phyloP scores from a whole-genome alignment of 108 stramenopile species.

The Nannochloropsis gaditana region DNA sequence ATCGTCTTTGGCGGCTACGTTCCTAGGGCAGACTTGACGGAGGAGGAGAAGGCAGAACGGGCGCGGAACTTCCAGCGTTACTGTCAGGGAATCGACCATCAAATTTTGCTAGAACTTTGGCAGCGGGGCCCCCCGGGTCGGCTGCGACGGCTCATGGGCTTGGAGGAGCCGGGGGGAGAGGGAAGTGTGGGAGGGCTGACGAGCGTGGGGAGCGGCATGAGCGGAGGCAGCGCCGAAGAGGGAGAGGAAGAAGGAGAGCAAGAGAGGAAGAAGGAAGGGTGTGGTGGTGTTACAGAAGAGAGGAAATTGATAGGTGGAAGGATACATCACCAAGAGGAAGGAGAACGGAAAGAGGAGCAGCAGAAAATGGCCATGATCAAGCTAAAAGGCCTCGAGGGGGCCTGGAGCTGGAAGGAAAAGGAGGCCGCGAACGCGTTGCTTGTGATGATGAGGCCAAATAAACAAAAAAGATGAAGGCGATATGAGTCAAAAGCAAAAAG shows the following conservation, averaged over 20 bases:
- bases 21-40: background rate
- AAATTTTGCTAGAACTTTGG: constrained; percentile 18
- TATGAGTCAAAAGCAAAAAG: background rate
- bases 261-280: background rate
- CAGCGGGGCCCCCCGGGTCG: background rate
- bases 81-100: constrained; percentile 15
- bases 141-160: background rate
- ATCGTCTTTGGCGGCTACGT: background rate
- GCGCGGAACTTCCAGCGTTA: background rate
- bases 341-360: background rate
- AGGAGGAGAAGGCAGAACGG: background rate
- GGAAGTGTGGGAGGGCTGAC: background rate
- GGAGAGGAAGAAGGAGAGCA: background rate
- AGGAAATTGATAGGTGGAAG: background rate
- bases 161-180: background rate
- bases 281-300: background rate
- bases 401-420: constrained; percentile 19
- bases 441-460: constrained; percentile 10
- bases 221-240: background rate
- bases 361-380: constrained; percentile 18
- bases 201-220: background rate
- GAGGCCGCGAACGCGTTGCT: background rate
- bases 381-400: background rate
- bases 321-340: background rate
- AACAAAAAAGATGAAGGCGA: background rate